Percentiles rank a stretch among this genome's conserved stretches.
These are phyloP conservation scores for Sclerotinia borealis DNA, from an alignment of 2,329 filamentous ascomycete species.

Conservation along the genomic window DNA sequence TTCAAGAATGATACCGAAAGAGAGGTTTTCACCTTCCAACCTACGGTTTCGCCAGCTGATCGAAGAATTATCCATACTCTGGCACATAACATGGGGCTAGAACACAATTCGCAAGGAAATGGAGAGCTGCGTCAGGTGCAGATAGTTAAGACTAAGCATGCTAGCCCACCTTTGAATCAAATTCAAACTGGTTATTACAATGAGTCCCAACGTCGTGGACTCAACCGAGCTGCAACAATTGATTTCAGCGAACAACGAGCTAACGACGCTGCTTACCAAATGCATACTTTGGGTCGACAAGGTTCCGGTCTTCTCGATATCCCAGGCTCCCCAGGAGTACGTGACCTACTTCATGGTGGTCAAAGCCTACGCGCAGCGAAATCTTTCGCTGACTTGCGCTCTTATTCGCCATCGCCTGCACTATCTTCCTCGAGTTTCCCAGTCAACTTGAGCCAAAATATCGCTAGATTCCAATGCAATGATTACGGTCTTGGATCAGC, in stretches of 20 bases:
- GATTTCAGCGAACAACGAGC: slow-evolving; percentile 84
- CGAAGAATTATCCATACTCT: slow-evolving; percentile 89
- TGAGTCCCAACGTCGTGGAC: slow-evolving; percentile 74
- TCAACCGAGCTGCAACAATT: slow-evolving; percentile 94
- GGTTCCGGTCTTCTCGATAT: slow-evolving; percentile 77
- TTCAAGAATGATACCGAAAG: slow-evolving; percentile 76
- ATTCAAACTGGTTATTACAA: slow-evolving; percentile 48
- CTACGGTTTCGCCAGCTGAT: slow-evolving; percentile 73
- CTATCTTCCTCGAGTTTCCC: slow-evolving; percentile 86
- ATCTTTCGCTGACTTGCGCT: slow-evolving; percentile 91
- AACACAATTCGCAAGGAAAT: slow-evolving; percentile 83
- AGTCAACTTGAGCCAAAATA: slow-evolving; percentile 56
- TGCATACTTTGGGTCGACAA: slow-evolving; percentile 72
- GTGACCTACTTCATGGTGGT: slow-evolving; percentile 53
- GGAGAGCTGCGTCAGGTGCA: slow-evolving; percentile 86
- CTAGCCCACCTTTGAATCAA: slow-evolving; percentile 35
- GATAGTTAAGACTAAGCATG: slow-evolving; percentile 57
- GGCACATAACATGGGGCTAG: slow-evolving; percentile 89
- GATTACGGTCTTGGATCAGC: slow-evolving; percentile 47
- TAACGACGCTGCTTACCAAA: slow-evolving; percentile 58
- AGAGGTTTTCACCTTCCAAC: slow-evolving; percentile 78
- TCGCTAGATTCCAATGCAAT: slow-evolving; percentile 51
- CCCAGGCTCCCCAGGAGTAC: slow-evolving; percentile 66
- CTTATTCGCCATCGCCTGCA: slow-evolving; percentile 89
- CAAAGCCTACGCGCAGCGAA: slow-evolving; percentile 87